Base-by-base conservation (phyloP, 169 alveolate species). In the Eimeria sp. region DNA sequence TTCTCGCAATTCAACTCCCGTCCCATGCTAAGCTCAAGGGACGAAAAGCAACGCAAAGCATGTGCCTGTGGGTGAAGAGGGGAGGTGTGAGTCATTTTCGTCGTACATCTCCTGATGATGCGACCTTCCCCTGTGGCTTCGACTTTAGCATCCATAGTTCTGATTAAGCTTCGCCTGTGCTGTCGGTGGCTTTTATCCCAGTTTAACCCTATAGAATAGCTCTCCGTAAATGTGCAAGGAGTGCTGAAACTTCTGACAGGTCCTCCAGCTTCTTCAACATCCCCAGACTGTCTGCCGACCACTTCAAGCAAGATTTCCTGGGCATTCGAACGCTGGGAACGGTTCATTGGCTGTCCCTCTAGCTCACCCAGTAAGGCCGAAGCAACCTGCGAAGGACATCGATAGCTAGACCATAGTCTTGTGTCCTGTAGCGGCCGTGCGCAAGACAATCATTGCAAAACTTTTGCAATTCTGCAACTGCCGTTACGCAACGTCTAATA, bases 301-400 rank as follows among this genome's bases (percentile, higher is more conserved):
- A 30, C 16, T n/a, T 83, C 88, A 20, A 47, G 25, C 67, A 45
- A 3, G 63, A 78, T 65, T 78, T n/a, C 88, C n/a, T 83, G 73
- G 51, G 30, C 30, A 30, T 57, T 54, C 27, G 82, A 61, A 13
- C 93, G 65, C 61, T 87, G 80, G 20, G 30, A 73, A 30, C 93
- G 61, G 91, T 54, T 45, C 58, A 27, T 30, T 22, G 91, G 40
- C 54, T 27, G 91, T 43, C 27, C 22, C 67, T 47, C 75, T 10
- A 87, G 65, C 16, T 43, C 82, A 9, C 65, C 58, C 49, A 83
- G 93, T 13, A 87, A 61, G 20, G 93, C 82, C 82, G 93, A 87
- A 45, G 93, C 93, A 20, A 49, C 93, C 93, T 86, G 93, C 82
- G 61, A 54, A 51, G 61, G 73, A 54, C 54, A 49, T 30, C 47